These are phyloP conservation scores for Metarhizium rileyi DNA, from an alignment of 2,329 filamentous ascomycete genomes.

Conservation along the genomic window DNA sequence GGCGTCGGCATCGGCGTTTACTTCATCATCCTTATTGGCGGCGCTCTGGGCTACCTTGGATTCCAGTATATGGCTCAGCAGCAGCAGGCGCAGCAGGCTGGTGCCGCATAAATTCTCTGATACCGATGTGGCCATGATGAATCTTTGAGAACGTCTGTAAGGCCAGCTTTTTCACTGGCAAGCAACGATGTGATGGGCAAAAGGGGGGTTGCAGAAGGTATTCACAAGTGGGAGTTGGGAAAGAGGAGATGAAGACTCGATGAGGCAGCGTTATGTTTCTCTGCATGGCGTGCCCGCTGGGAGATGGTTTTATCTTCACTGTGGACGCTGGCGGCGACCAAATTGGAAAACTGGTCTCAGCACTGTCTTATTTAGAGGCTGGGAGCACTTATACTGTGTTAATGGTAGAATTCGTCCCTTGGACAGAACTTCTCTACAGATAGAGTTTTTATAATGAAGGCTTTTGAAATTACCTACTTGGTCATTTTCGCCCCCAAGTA, in stretches of 20 bases:
- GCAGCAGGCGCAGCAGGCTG: conserved; percentile 19
- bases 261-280: not conserved
- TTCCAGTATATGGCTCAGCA: conserved; percentile 68
- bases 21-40: conserved; percentile 69
- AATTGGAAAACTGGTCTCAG: not conserved
- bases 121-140: no score
- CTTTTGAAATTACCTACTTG: not conserved
- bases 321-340: not conserved
- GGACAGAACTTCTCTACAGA: conserved; percentile 3
- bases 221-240: not conserved
- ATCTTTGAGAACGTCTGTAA: not conserved
- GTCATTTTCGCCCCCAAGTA: no score
- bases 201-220: not conserved
- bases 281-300: not conserved
- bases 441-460: conserved; percentile 6
- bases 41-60: conserved; percentile 63
- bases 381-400: conserved; percentile 1
- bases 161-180: not conserved
- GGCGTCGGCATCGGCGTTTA: conserved; percentile 73
- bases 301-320: not conserved
- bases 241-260: not conserved
- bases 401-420: conserved; percentile 4
- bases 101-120: not conserved
- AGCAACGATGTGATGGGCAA: not conserved
- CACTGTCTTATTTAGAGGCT: conserved; percentile 3